Evolutionary conservation across 75 land plant genomes (phyloP), one percentile per base, ranked within the genome.

Genomic region (Sequoiadendron giganteum): DNA sequence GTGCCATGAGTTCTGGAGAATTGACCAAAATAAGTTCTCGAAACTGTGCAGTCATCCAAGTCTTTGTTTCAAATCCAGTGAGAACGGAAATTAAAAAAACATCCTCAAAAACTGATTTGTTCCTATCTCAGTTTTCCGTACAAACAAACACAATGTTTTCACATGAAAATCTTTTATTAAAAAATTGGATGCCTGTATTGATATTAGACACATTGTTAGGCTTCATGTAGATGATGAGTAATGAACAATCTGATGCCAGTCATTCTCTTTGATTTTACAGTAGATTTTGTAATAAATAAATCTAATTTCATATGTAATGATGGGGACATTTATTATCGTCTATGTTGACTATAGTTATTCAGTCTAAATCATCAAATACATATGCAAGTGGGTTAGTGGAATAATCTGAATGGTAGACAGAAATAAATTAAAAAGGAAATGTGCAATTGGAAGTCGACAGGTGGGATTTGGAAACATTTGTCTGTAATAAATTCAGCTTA

Each of bases 1-100:
- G 80, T 54, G 76, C 43, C 32, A 77, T 84, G 32, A 75, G 58
- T 75, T 91, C 95, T 93, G 84, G 49, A 45, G 32, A 82, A 82
- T 13, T 82, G 32, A 82, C 84, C 84, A 82, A 82, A 49, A 82
- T 82, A 82, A 82, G 49, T 82, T 8, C 52, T 82, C 49, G 4
- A 32, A 47, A 82, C 32, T 42, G 48, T 82, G 49, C 21, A 43
- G 47, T 43, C 83, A 81, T 43, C 47, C 49, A 45, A 81, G 83
- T 42, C 10, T 81, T 81, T 81, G 48, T 28, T 43, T 81, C 83
- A 81, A 81, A 45, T 81, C 83, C 83, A 81, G 25, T n/a, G 32
- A 82, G 32, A 82, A 82, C 47, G 49, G 13, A 47, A 82, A 82
- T n/a, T 3, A 28, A 11, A 82, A 28, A 10, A 25, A n/a, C 42